phyloP scores from a whole-genome alignment of 257 asterid species.

The Rauvolfia tetraphylla region DNA sequence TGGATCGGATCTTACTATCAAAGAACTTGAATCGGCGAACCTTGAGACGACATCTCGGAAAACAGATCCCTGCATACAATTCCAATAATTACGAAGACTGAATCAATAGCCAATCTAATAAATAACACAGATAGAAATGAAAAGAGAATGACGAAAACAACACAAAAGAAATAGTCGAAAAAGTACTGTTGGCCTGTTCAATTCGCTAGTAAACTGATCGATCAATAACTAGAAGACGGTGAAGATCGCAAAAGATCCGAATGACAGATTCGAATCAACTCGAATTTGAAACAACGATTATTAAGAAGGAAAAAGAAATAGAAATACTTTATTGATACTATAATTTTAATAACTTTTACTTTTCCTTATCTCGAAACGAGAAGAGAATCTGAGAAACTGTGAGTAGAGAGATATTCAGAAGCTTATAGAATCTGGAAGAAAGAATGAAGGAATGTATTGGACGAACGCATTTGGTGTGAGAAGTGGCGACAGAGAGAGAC shows the following conservation, averaged over 20 bases:
- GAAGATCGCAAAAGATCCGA: constrained; percentile 45
- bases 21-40: constrained; percentile 30
- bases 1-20: constrained; percentile 55
- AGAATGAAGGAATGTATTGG: constrained; percentile 17
- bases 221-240: not conserved
- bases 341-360: not conserved
- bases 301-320: not conserved
- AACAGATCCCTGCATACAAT: constrained; percentile 48
- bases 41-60: constrained; percentile 32
- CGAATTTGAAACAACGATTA: constrained; percentile 16
- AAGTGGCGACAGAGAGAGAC: constrained; percentile 9
- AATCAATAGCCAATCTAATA: constrained; percentile 1
- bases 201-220: constrained; percentile 32
- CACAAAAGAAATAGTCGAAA: constrained; percentile 17
- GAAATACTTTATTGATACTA: not conserved
- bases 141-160: not conserved
- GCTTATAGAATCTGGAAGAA: constrained; percentile 9
- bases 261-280: constrained; percentile 31
- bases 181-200: constrained; percentile 11
- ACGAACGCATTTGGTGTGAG: not conserved
- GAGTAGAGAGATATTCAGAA: constrained; percentile 17
- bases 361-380: not conserved
- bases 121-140: not conserved
- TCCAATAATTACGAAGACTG: not conserved
- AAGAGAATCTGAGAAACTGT: constrained; percentile 43